phyloP scores from a whole-genome alignment of 2,329 filamentous ascomycete species.

The Colletotrichum agaves region DNA sequence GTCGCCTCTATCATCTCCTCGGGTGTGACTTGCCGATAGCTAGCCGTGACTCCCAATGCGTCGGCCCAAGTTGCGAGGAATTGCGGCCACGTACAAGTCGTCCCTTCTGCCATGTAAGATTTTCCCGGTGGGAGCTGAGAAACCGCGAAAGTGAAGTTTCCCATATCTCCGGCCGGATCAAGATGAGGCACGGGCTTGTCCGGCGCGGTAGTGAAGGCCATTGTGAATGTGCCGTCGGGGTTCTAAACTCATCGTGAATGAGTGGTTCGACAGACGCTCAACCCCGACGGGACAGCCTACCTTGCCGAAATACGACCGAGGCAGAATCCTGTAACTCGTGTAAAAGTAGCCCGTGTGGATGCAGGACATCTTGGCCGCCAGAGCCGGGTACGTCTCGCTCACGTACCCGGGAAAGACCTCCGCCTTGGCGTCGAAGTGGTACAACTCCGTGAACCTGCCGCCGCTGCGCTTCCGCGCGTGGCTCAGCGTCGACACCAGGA shows the following conservation, averaged over 20 bases:
- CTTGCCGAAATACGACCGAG: slow-evolving; percentile 57
- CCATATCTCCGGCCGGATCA: slow-evolving; percentile 58
- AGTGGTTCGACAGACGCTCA: not conserved
- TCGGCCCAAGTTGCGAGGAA: slow-evolving; percentile 56
- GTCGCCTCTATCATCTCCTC: slow-evolving; percentile 53
- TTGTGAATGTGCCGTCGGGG: slow-evolving; percentile 56
- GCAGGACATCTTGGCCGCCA: slow-evolving; percentile 62
- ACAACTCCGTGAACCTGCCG: slow-evolving; percentile 59
- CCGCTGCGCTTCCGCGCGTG: slow-evolving; percentile 58
- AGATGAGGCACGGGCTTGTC: slow-evolving; percentile 55
- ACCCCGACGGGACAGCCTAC: slow-evolving; percentile 43
- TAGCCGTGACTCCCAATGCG: slow-evolving; percentile 46
- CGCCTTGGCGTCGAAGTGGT: slow-evolving; percentile 65
- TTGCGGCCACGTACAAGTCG: slow-evolving; percentile 57
- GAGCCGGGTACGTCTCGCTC: slow-evolving; percentile 50
- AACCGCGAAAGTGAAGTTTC: slow-evolving; percentile 60
- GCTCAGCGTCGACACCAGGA: slow-evolving; percentile 63
- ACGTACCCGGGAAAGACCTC: slow-evolving; percentile 61
- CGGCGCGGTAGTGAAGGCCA: slow-evolving; percentile 57
- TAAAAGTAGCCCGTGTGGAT: slow-evolving; percentile 62
- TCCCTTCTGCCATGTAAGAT: slow-evolving; percentile 59
- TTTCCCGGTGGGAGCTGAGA: slow-evolving; percentile 60
- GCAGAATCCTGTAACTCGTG: slow-evolving; percentile 59
- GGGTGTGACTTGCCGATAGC: slow-evolving; percentile 52
- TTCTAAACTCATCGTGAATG: slow-evolving; percentile 42